Percentiles rank a stretch among this genome's conserved stretches.
These are phyloP conservation scores for Dictyostelium intermedium DNA, from an alignment of 78 protist species.

Conservation along the genomic window DNA sequence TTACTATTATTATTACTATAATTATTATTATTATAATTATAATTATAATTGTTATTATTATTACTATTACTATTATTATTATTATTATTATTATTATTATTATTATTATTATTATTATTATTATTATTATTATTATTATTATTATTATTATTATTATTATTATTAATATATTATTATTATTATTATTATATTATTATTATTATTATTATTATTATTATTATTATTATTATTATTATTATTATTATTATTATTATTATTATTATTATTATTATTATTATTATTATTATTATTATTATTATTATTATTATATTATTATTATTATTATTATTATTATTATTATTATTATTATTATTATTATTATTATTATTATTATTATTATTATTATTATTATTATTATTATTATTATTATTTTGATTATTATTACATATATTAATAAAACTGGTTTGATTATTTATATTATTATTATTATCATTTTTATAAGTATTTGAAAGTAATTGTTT, in stretches of 20 bases:
- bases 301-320: not conserved
- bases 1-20: not conserved
- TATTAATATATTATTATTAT: not conserved
- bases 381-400: not conserved
- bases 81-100: not conserved
- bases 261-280: not conserved
- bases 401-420: too few relatives aligned
- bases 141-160: too few relatives aligned
- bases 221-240: not conserved
- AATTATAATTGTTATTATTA: not conserved
- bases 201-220: not conserved
- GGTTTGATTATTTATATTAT: not conserved
- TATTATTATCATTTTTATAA: not conserved
- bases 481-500: slow-evolving; percentile 14
- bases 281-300: too few relatives aligned
- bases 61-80: not conserved
- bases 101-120: not conserved
- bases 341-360: not conserved
- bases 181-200: too few relatives aligned
- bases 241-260: not conserved
- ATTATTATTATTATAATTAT: not conserved
- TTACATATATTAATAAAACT: not conserved
- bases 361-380: not conserved
- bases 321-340: not conserved
- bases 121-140: not conserved